Conservation (phyloP, 768 basidiomycete genomes). For the Suillus lakei region DNA sequence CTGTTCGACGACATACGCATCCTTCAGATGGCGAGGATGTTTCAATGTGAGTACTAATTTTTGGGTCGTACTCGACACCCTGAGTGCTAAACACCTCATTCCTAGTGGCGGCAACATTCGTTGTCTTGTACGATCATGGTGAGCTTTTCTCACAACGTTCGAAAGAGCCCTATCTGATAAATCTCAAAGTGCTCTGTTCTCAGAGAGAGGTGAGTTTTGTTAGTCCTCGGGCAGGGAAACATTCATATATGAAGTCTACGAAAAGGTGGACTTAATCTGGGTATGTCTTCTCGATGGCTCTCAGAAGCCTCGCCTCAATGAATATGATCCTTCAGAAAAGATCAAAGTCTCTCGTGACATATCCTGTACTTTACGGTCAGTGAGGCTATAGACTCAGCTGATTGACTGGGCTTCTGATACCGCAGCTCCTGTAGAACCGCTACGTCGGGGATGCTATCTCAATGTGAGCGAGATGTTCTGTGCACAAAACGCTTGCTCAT, state of each 20-base stretch:
- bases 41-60: constrained; percentile 6
- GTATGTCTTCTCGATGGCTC: constrained; percentile 7
- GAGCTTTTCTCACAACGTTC: not conserved
- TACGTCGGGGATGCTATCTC: constrained; percentile 11
- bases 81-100: not conserved
- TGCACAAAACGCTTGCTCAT: not conserved
- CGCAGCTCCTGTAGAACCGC: constrained; percentile 8
- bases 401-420: not conserved
- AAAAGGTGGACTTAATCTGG: constrained; percentile 15
- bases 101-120: constrained; percentile 9
- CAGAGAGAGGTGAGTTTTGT: constrained; percentile 6
- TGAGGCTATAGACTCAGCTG: not conserved
- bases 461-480: constrained; percentile 3
- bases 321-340: constrained; percentile 3
- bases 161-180: not conserved
- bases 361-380: constrained; percentile 12
- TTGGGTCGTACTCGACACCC: not conserved
- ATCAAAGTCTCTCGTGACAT: constrained; percentile 7
- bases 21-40: constrained; percentile 12
- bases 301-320: not conserved
- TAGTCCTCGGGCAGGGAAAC: not conserved
- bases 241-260: constrained; percentile 1
- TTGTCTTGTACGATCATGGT: constrained; percentile 15
- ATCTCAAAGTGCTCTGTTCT: constrained; percentile 6
- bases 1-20: constrained; percentile 8